Percentiles rank a stretch among this genome's conserved stretches.
Conservation (phyloP, 2,329 filamentous ascomycete species). For the Trichophyton simii region DNA sequence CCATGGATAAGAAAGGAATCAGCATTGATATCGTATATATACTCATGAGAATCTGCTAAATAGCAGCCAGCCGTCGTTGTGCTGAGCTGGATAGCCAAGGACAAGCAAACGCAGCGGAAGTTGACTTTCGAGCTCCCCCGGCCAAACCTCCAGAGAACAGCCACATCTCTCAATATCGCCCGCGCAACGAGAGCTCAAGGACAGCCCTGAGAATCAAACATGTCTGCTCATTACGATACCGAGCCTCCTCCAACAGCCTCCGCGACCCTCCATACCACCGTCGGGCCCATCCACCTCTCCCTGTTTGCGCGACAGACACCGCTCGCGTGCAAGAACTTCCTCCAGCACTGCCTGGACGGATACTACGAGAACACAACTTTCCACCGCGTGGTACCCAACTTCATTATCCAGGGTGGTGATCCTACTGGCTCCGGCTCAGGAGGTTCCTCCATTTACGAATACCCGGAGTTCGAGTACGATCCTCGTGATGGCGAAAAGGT, state of each 20-base stretch:
- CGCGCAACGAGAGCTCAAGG: neutral
- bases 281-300: conserved; percentile 79
- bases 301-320: conserved; percentile 93
- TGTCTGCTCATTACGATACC: conserved; percentile 88
- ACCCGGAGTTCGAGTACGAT: conserved; percentile 46
- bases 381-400: conserved; percentile 81
- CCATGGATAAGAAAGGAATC: too few species aligned
- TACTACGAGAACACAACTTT: conserved; percentile 94
- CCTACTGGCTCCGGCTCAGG: conserved; percentile 86
- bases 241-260: conserved; percentile 91
- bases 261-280: conserved; percentile 76
- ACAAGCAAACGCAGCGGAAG: neutral
- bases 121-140: neutral
- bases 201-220: conserved; percentile 26
- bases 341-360: conserved; percentile 86
- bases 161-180: neutral
- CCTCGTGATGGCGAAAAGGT: conserved; percentile 42
- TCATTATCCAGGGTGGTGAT: conserved; percentile 89
- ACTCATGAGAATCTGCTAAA: too few species aligned
- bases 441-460: conserved; percentile 83
- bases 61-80: neutral
- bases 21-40: too few species aligned
- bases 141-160: neutral
- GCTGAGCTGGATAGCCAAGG: neutral
- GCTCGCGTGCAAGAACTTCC: conserved; percentile 83